phyloP scores from a whole-genome alignment of 192 early-diverging fungal species.

The Radiomyces spectabilis region DNA sequence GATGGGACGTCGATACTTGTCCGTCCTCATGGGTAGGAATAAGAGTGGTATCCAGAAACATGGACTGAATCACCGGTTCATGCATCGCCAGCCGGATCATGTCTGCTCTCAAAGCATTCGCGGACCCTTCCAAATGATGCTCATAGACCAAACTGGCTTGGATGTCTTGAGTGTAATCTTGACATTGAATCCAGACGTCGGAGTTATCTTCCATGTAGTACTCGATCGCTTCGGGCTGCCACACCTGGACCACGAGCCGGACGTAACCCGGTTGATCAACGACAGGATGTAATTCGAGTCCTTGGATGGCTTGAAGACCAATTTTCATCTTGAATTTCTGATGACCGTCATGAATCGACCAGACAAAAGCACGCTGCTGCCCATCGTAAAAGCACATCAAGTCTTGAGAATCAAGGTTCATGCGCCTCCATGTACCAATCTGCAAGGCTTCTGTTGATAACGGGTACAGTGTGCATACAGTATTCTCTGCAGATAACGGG shows the following conservation, averaged over 20 bases:
- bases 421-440: slow-evolving; percentile 59
- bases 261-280: slow-evolving; percentile 16
- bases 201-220: slow-evolving; percentile 34
- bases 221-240: slow-evolving; percentile 26
- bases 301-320: slow-evolving; percentile 33
- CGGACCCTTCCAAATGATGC: slow-evolving; percentile 39
- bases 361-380: slow-evolving; percentile 35
- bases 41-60: no score
- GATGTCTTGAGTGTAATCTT: slow-evolving; percentile 55
- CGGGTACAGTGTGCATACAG: no score
- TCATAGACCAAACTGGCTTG: slow-evolving; percentile 41
- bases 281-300: slow-evolving; percentile 15
- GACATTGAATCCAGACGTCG: slow-evolving; percentile 48
- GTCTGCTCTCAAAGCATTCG: slow-evolving; percentile 7
- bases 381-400: slow-evolving; percentile 47
- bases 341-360: slow-evolving; percentile 51
- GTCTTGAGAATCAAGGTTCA: slow-evolving; percentile 34
- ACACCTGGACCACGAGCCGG: slow-evolving; percentile 15
- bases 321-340: slow-evolving; percentile 51
- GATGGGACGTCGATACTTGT: no score
- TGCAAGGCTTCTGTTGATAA: slow-evolving; percentile 46
- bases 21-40: no score
- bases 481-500: no score
- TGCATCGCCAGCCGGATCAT: slow-evolving; percentile 11
- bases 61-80: slow-evolving; percentile 1